Evolutionary conservation across 495 filamentous ascomycete species (phyloP).

Genomic region (Lasiosphaeria ovina): DNA sequence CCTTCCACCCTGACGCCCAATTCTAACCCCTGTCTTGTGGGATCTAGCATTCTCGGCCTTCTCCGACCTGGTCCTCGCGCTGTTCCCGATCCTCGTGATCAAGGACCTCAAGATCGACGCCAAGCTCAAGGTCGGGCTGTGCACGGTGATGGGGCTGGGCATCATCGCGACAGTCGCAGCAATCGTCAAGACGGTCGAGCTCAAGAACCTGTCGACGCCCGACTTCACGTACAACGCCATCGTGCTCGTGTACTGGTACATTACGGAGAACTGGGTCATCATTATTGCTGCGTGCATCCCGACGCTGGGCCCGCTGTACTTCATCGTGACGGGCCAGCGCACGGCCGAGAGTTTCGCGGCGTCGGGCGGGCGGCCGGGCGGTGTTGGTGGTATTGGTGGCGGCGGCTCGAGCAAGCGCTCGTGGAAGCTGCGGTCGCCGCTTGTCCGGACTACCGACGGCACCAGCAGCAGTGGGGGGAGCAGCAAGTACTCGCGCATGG

Average conservation of each 20-base stretch:
- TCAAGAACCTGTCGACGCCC: slow-evolving; percentile 4
- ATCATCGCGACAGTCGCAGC: slow-evolving; percentile 5
- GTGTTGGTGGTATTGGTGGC: not conserved
- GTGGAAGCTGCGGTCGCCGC: not conserved
- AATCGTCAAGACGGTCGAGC: not conserved
- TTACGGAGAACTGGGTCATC: slow-evolving; percentile 4
- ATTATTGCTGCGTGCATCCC: not conserved
- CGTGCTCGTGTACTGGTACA: slow-evolving; percentile 5
- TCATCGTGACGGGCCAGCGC: slow-evolving; percentile 3
- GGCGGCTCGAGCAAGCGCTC: not conserved
- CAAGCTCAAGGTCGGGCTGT: not conserved
- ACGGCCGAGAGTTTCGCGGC: not conserved
- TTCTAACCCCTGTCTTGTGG: too few relatives aligned
- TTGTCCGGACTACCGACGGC: not conserved
- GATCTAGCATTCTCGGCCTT: slow-evolving; percentile 6
- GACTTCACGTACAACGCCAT: slow-evolving; percentile 8
- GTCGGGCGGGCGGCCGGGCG: not conserved
- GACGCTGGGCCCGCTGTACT: not conserved
- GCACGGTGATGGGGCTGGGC: slow-evolving; percentile 2
- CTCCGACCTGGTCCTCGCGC: slow-evolving; percentile 2
- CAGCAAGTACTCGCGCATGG: not conserved
- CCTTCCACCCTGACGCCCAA: not conserved
- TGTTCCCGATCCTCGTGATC: slow-evolving; percentile 3
- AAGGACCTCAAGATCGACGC: slow-evolving; percentile 1
- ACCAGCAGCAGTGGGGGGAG: not conserved